A percentile compares a stretch with the other conserved stretches of the same genome.
phyloP scores from a whole-genome alignment of 306 rosid species.

The Quercus rubra region DNA sequence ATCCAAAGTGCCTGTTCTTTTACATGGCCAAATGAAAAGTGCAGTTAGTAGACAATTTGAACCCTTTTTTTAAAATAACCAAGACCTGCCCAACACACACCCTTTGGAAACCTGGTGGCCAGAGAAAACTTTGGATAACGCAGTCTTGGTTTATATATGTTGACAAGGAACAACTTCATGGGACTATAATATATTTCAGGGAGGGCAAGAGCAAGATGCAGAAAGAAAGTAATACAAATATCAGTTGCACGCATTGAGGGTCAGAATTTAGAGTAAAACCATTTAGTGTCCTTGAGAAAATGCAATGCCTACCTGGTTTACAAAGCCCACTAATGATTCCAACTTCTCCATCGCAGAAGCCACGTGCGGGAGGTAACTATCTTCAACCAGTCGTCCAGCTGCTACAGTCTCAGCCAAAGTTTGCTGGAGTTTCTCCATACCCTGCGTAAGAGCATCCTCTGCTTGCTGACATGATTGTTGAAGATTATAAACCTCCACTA shows the following conservation, averaged over 20 bases:
- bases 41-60: background rate
- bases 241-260: background rate
- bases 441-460: constrained; percentile 92
- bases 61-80: background rate
- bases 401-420: constrained; percentile 56
- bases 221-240: background rate
- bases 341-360: constrained; percentile 69
- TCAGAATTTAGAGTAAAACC: background rate
- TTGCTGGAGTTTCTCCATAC: constrained; percentile 79
- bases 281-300: background rate
- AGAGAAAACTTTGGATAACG: too few relatives aligned
- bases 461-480: constrained; percentile 82
- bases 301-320: constrained; percentile 55
- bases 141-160: background rate
- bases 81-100: too few relatives aligned
- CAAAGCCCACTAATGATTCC: constrained; percentile 70
- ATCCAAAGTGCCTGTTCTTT: background rate
- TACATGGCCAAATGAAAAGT: background rate
- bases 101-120: too few relatives aligned
- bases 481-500: constrained; percentile 48
- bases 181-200: background rate
- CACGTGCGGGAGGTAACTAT: constrained; percentile 43
- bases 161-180: background rate
- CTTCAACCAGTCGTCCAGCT: constrained; percentile 53
- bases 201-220: background rate